A percentile compares a stretch with the other conserved stretches of the same genome.
phyloP scores from a whole-genome alignment of 176 grass and related monocot species.

The Saccharum officinarum region DNA sequence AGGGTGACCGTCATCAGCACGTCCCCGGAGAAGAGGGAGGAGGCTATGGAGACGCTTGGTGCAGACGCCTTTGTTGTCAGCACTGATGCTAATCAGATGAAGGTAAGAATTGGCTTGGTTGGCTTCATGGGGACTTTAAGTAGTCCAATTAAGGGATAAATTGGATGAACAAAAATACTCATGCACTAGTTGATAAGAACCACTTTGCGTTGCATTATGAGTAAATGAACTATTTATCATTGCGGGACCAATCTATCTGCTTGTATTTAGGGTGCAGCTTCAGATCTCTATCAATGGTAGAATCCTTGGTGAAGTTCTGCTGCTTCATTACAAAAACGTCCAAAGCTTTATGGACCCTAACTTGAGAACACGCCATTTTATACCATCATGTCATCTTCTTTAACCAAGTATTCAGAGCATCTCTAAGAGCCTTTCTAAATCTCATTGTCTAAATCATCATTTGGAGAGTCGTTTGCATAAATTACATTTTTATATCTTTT shows the following conservation, averaged over 20 bases:
- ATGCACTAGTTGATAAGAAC: neutral
- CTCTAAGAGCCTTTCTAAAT: no score
- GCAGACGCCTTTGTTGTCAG: constrained; percentile 57
- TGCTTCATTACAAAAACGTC: neutral
- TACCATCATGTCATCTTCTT: neutral
- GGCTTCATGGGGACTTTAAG: neutral
- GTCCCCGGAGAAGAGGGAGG: constrained; percentile 46
- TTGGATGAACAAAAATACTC: neutral
- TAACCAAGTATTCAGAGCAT: neutral
- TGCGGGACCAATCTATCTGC: neutral
- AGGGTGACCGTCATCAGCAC: constrained; percentile 68
- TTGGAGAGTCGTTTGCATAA: no score
- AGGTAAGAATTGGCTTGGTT: constrained; percentile 23
- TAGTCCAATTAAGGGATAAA: neutral
- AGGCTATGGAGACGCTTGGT: constrained; percentile 50
- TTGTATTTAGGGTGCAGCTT: neutral
- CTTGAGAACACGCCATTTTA: neutral
- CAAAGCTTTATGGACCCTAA: neutral
- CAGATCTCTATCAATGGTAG: neutral
- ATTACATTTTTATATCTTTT: no score
- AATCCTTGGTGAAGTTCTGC: neutral
- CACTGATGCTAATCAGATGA: constrained; percentile 43
- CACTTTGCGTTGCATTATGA: neutral
- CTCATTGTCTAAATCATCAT: no score
- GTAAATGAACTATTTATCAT: neutral